A percentile compares a stretch with the other conserved stretches of the same genome.
These are phyloP conservation scores for Thelonectria blattea DNA, from an alignment of 2,329 filamentous ascomycete genomes.

Conservation along the genomic window DNA sequence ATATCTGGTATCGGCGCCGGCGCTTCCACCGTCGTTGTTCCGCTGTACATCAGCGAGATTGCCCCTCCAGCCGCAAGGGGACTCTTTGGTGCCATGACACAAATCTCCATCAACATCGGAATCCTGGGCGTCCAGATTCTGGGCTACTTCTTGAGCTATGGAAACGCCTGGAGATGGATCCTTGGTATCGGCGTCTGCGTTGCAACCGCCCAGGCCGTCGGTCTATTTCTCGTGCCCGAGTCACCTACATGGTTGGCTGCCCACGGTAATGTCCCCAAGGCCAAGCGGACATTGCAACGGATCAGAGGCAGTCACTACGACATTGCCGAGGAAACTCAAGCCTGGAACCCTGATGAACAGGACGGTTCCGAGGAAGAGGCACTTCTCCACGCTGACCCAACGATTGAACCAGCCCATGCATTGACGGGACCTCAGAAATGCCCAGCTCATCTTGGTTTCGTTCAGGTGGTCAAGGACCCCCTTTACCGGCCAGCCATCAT, in stretches of 20 bases:
- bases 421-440: slow-evolving; percentile 16
- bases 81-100: slow-evolving; percentile 84
- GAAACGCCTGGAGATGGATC: slow-evolving; percentile 82
- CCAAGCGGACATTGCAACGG: slow-evolving; percentile 71
- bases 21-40: slow-evolving; percentile 88
- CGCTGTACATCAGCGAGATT: slow-evolving; percentile 92
- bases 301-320: slow-evolving; percentile 74
- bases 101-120: slow-evolving; percentile 91
- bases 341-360: slow-evolving; percentile 58
- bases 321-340: slow-evolving; percentile 74
- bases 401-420: slow-evolving; percentile 30
- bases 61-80: slow-evolving; percentile 77
- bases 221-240: slow-evolving; percentile 80
- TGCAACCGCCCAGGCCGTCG: slow-evolving; percentile 69
- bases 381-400: slow-evolving; percentile 56
- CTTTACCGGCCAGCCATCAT: slow-evolving; percentile 76
- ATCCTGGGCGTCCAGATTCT: slow-evolving; percentile 84
- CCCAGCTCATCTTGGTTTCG: slow-evolving; percentile 60
- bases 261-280: slow-evolving; percentile 65
- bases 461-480: slow-evolving; percentile 70
- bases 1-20: slow-evolving; percentile 85
- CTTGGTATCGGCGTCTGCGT: slow-evolving; percentile 75
- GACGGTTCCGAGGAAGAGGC: slow-evolving; percentile 70
- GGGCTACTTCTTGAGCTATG: slow-evolving; percentile 86
- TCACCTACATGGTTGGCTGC: slow-evolving; percentile 87